Evolutionary conservation across 208 protist genomes (phyloP).

Genomic region (Leishmania martiniquensis): DNA sequence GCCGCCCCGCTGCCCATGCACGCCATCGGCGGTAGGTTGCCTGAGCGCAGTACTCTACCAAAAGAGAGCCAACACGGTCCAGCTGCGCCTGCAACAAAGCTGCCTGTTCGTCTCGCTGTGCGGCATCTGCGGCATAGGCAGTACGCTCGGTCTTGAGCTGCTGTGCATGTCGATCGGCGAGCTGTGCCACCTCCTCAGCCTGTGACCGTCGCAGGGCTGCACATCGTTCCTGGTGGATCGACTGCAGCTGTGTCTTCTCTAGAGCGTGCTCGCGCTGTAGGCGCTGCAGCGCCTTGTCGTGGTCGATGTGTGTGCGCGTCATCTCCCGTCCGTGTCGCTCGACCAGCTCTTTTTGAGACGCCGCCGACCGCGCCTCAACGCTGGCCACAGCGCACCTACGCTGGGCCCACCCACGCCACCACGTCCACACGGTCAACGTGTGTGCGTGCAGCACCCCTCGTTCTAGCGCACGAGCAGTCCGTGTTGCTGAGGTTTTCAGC

Average conservation of each 20-base stretch:
- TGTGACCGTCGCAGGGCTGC: conserved; percentile 17
- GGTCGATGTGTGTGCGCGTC: conserved; percentile 5
- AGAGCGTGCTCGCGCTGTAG: conserved; percentile 12
- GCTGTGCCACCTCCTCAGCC: conserved; percentile 13
- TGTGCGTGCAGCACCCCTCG: conserved; percentile 14
- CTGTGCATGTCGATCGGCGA: conserved; percentile 8
- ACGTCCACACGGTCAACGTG: neutral
- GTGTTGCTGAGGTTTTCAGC: neutral
- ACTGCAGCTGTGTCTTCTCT: conserved; percentile 24
- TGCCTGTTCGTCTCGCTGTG: neutral
- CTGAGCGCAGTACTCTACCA: conserved; percentile 56
- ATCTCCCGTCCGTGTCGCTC: conserved; percentile 17
- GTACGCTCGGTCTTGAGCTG: conserved; percentile 6
- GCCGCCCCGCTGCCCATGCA: conserved; percentile 26
- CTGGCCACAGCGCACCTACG: neutral
- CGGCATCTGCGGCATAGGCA: neutral
- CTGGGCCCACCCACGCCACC: conserved; percentile 14
- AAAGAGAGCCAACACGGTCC: conserved; percentile 22
- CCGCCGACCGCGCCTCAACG: neutral
- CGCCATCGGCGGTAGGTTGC: conserved; percentile 41
- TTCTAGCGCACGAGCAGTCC: conserved; percentile 15
- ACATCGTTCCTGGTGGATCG: conserved; percentile 29
- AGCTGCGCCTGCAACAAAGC: conserved; percentile 6
- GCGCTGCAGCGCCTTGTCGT: conserved; percentile 8
- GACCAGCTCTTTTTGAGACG: neutral